Evolutionary conservation across 2,329 filamentous ascomycete genomes (phyloP).

Genomic region (Penicillium fuscoglaucum): DNA sequence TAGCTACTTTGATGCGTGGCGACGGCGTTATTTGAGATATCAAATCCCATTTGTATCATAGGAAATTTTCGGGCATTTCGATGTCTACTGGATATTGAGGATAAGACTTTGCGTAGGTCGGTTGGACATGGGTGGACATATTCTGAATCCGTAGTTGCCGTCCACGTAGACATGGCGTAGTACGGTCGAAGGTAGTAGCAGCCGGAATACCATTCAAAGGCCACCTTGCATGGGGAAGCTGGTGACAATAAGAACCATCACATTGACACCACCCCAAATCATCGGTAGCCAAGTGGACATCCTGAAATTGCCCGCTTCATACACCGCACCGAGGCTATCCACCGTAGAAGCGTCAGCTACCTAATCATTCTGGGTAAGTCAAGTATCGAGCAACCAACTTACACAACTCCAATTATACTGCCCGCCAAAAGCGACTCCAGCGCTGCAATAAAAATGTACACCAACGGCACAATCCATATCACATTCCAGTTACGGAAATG

Average conservation of each 20-base stretch:
- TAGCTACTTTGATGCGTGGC: constrained; percentile 11
- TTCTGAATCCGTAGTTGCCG: background rate
- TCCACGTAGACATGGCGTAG: background rate
- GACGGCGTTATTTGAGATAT: constrained; percentile 21
- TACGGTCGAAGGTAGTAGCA: background rate
- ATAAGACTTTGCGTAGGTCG: background rate
- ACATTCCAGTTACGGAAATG: constrained; percentile 55
- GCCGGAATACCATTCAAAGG: constrained; percentile 54
- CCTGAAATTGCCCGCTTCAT: constrained; percentile 76
- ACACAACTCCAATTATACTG: constrained; percentile 79
- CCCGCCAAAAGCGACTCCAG: constrained; percentile 77
- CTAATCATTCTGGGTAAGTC: background rate
- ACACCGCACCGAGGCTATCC: constrained; percentile 72
- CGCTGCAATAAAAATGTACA: constrained; percentile 71
- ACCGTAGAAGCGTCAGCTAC: constrained; percentile 4
- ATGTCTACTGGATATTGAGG: background rate
- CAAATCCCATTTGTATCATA: constrained; percentile 21
- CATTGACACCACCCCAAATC: constrained; percentile 82
- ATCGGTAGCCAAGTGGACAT: constrained; percentile 96
- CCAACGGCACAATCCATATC: constrained; percentile 70
- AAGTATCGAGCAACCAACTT: constrained; percentile 37
- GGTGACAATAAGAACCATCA: constrained; percentile 77
- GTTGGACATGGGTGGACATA: background rate
- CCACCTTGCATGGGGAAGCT: constrained; percentile 93
- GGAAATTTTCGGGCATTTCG: constrained; percentile 1